Evolutionary conservation across 352 stramenopile species (phyloP), one percentile per base, ranked within the genome.

Genomic region (Peronospora belbahrii): DNA sequence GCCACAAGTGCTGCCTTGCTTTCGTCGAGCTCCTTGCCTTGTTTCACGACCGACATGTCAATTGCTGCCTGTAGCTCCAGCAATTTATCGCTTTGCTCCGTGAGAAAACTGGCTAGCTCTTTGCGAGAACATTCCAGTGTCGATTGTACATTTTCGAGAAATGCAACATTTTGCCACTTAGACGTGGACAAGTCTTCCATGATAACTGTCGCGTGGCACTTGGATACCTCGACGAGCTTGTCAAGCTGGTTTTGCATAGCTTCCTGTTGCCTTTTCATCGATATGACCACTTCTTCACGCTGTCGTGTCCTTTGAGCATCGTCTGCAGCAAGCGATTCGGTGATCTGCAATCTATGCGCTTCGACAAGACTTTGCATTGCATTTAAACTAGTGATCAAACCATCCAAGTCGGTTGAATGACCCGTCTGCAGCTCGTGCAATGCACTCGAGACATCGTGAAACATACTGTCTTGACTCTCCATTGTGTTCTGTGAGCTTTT

Each of bases 401-500:
- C 43, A 18, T 62, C 30, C 15, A 86, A 31, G n/a, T 84, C 63
- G 4, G 48, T 49, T 9, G 58, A 65, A 44, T 90, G 73, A 14
- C 44, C 34, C 8, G 55, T 53, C 17, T 82, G 58, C 11, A 90
- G 33, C 32, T 83, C 62, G 10, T 67, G 51, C 25, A 90, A 52
- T 18, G 67, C 57, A 13, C 35, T 60, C 2, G 60, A 51, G 4
- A 86, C 56, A 20, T 73, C 75, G 10, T 51, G 31, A 47, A 79
- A 70, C 43, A 81, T 42, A 5, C 31, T 43, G 20, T 67, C 49
- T 52, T 90, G 78, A 14, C 52, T 56, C 9, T 73, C 44, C 39
- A n/a, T 85, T 67, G 25, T 87, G 74, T 17, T 67, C 50, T n/a
- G 51, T 33, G 4, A 89, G 36, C 17, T 68, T 51, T 6, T 67